A percentile compares a stretch with the other conserved stretches of the same genome.
Conservation (phyloP, 257 asterid species). For the Nicotiana tomentosiformis region DNA sequence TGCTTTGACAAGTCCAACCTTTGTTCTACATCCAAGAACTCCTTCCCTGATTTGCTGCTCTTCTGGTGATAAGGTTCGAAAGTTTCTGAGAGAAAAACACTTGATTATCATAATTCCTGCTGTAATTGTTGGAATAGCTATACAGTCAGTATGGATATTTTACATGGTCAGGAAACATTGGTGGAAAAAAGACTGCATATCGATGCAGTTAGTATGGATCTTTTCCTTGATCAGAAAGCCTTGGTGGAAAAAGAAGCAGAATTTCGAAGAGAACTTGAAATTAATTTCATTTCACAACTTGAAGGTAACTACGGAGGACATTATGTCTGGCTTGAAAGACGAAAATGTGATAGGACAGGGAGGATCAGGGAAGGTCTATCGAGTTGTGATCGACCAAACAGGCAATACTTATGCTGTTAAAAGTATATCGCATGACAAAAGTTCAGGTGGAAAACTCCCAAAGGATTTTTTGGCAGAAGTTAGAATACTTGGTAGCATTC, state of each 20-base stretch:
- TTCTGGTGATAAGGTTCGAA: not conserved
- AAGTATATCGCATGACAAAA: conserved; percentile 26
- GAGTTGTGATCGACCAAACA: conserved; percentile 20
- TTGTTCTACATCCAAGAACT: conserved; percentile 10
- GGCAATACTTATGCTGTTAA: conserved; percentile 45
- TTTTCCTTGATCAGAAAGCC: not conserved
- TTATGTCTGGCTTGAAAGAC: conserved; percentile 39
- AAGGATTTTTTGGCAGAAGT: conserved; percentile 59
- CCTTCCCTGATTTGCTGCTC: not conserved
- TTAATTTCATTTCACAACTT: conserved; percentile 63
- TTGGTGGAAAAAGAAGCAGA: conserved; percentile 16
- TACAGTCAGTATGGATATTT: conserved; percentile 17
- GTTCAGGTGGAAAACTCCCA: conserved; percentile 24
- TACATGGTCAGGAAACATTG: conserved; percentile 38
- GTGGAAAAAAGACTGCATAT: conserved; percentile 30
- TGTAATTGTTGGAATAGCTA: not conserved
- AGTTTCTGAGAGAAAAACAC: not conserved
- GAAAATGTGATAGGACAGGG: conserved; percentile 49
- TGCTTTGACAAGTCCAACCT: conserved; percentile 27
- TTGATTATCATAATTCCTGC: not conserved
- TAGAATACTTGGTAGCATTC: conserved; percentile 43
- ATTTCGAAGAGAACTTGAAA: conserved; percentile 50
- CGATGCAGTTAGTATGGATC: not conserved
- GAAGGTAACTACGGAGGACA: conserved; percentile 31
- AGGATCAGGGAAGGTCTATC: conserved; percentile 56